A percentile compares a stretch with the other conserved stretches of the same genome.
phyloP scores from a whole-genome alignment of 2,329 filamentous ascomycete species.

The Fusarium praegraminearum region DNA sequence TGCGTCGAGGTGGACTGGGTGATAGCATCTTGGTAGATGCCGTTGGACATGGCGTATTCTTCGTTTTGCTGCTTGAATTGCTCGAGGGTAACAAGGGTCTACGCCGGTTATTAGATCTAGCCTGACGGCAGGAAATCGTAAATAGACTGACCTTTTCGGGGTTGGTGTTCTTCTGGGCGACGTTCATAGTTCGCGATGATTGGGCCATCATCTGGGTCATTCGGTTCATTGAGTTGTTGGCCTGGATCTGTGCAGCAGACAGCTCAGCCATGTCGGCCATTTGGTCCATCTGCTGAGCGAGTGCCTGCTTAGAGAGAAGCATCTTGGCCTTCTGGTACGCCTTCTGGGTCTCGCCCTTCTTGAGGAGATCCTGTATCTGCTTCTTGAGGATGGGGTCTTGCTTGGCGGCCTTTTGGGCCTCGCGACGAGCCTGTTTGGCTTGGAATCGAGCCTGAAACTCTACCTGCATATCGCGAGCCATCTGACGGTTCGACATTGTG shows the following conservation, averaged over 20 bases:
- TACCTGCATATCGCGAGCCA: constrained; percentile 70
- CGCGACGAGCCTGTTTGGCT: constrained; percentile 71
- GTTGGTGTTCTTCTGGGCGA: constrained; percentile 69
- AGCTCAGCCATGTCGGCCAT: constrained; percentile 74
- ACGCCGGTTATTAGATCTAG: constrained; percentile 36
- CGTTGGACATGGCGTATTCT: constrained; percentile 72
- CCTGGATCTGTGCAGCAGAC: constrained; percentile 70
- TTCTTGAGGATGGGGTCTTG: constrained; percentile 71
- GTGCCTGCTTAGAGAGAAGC: constrained; percentile 70
- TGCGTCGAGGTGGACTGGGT: constrained; percentile 79
- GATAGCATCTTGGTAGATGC: constrained; percentile 89
- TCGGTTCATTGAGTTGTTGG: constrained; percentile 73
- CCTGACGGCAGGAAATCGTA: background rate
- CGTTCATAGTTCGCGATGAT: constrained; percentile 68
- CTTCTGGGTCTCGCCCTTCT: constrained; percentile 72
- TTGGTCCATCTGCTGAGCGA: constrained; percentile 73
- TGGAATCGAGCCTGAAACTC: constrained; percentile 74
- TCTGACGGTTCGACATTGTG: constrained; percentile 69
- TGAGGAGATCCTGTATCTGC: constrained; percentile 72
- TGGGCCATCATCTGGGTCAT: constrained; percentile 74
- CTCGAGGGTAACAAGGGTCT: constrained; percentile 71
- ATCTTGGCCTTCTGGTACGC: constrained; percentile 73
- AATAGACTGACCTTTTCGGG: constrained; percentile 62
- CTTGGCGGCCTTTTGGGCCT: constrained; percentile 71
- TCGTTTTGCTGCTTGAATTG: constrained; percentile 73